Base-by-base conservation (phyloP, 129 eudicot genomes). In the Mikania micrantha region DNA sequence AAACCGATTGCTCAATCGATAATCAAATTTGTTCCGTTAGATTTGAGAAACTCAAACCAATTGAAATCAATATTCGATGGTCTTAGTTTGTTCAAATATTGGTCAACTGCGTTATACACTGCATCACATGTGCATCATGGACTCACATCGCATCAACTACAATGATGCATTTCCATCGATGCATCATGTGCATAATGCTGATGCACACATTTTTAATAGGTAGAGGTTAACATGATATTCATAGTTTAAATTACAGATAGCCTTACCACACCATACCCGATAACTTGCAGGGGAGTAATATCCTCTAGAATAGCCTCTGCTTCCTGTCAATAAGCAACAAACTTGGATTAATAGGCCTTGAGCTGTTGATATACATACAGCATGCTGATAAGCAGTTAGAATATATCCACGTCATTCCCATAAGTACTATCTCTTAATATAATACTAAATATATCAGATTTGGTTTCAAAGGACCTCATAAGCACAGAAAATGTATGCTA, bases 241-340 rank as follows among this genome's bases (percentile, higher is more conserved):
- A 64, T 21, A 16, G 21, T 58, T 21, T 20, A 22, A 35, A 76
- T n/a, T n/a, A 54, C 5, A 69, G 71, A 64, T 27, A 69, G 75
- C 54, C 86, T 88, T 80, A 93, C 98, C 92, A 70, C 66, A 29
- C 95, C 87, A 74, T 57, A 77, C 58, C 95, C 98, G 63, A 86
- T 61, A 70, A 88, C 76, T 83, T 82, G 82, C 40, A 74, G 22
- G 35, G 95, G 96, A 64, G 96, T 86, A 71, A 86, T 75, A 66
- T 76, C 90, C 71, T 86, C 90, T 48, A 93, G 71, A 67, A 93
- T 93, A 61, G 98, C 98, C 77, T 88, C 96, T 45, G 88, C 96
- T 76, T 93, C 98, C 98, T 93, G 79, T 66, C 17, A 73, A 40
- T 9, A 66, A 44, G 48, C 25, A 27, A 36, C 36, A 27, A 48